Base-by-base conservation (phyloP, 2,329 filamentous ascomycete species). In the Cercospora nicotianae region DNA sequence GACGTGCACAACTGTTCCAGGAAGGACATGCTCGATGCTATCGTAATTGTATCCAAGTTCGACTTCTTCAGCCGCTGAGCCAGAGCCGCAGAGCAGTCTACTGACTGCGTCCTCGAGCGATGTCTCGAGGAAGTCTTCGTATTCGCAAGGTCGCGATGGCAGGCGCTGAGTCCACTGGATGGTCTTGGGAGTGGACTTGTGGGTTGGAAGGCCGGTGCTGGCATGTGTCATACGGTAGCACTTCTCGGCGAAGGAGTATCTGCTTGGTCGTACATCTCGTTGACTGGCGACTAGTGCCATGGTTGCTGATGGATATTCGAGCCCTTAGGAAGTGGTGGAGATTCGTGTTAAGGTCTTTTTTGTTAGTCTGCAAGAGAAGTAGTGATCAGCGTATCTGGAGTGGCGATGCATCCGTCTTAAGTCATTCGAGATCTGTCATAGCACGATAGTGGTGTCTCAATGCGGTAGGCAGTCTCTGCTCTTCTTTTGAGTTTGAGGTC, bases 1-100 rank as follows among this genome's bases (percentile, higher is more conserved):
- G n/a, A 69, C 51, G 16, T 60, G 58, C 9, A 69, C 60, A 39
- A 62, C 64, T 3, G 30, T 60, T 23, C 63, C 64, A 3, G 62
- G 63, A 2, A 33, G 20, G 16, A 51, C 60, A 51, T 69, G 51
- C 2, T 71, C 67, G 16, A 69, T 57, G 6, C 55, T 60, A 20
- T 69, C 67, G 45, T 69, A 66, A 18, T 69, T 67, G 63, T 69
- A 71, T 7, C 64, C 67, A n/a, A 71, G 55, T 36, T 71, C 69
- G 53, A 58, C 55, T 60, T 71, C 69, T 60, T 71, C 65, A 2
- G 67, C 69, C 9, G 69, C 64, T 33, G 60, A 39, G 28, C 51
- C 61, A 0, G 69, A 60, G 10, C 69, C 67, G 30, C 51, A 64
- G 31, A 71, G 66, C 23, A 71, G 65, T 48, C 65, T 68, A n/a